Base-by-base conservation (phyloP, 345 rosid species). In the Salix caprea region DNA sequence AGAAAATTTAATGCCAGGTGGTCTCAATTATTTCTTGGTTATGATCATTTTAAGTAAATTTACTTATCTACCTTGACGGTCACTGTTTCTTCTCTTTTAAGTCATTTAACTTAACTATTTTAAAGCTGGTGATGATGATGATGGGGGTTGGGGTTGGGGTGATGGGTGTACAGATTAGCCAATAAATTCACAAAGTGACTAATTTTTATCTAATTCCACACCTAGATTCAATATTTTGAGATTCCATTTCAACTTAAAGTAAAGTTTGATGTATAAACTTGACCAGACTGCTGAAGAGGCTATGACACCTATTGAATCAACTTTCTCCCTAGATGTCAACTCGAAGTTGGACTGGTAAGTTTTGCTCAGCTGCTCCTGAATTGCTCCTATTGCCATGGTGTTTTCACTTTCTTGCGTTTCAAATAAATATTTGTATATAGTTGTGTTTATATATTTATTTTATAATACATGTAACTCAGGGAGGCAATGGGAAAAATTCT, bases 251-350 rank as follows among this genome's bases (percentile, higher is more conserved):
- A 14, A n/a, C 44, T 67, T 21, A 32, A 34, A 23, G 37, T 28
- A 50, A 42, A 56, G 23, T 28, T 42, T 73, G 66, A 70, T 67
- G 44, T 36, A 66, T 75, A 50, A 64, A 65, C 70, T 62, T 86
- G 58, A 73, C 75, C 90, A 96, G 98, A 96, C 99, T 66, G 99
- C 99, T 56, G 94, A 93, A 74, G 99, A 96, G 86, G 99, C 99
- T 58, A 96, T 96, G 99, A 96, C 99, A 40, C 99, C 99, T 50
- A 96, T 96, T 79, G 99, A 93, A 73, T 96, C 99, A 46, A 96
- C 97, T 66, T 96, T 96, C 81, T 96, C 99, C 54, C 84, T 96
- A 78, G 97, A 96, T 84, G 99, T 96, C 72, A 92, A 93, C 85
- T 90, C 99, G 74, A 96, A 96, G 87, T 81, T 96, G 85, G 99